Evolutionary conservation across 805 yeast species (phyloP), one percentile per base, ranked within the genome.

Genomic region (Candida jianshihensis): DNA sequence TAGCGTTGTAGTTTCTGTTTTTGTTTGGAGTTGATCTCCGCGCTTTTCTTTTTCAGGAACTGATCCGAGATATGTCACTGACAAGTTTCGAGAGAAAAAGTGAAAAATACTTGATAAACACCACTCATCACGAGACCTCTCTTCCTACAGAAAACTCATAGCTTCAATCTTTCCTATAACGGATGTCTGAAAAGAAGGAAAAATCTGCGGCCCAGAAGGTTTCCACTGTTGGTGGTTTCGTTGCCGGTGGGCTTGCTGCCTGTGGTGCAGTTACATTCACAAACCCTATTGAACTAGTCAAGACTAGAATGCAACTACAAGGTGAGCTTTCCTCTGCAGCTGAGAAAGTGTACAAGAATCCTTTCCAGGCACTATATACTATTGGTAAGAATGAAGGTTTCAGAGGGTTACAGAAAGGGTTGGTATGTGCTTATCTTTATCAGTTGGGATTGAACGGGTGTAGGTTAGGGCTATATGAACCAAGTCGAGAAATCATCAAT

Each of bases 231-330:
- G 94, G 94, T 16, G 94, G 96, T 2, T 87, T 89, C 50, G 51
- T 79, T 5, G 96, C 96, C 4, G 97, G 96, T 38, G 95, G 92
- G 8, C 40, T 83, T 13, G 98, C 98, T 3, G 97, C 97, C 3
- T 89, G 97, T 66, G 92, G 95, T 37, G 97, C 98, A 0, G 98
- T 92, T 31, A 90, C 97, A 0, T 80, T 90, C 56, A 89, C 97
- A 4, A 92, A 92, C 57, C 98, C 98, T 6, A 81, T 92, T 44
- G 98, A 92, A 60, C 68, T 92, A 43, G 87, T 90, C 48, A 92
- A 92, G 64, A 92, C 95, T 8, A 69, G 97, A 63, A 84, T 90
- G 95, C 98, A 92, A 60, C 67, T 92, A 32, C 97, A 92, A 60
- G 98, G 98, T 41, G 97, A 92, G 61, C 68, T 90, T 35, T 68